Evolutionary conservation across 2,329 filamentous ascomycete genomes (phyloP).

Genomic region (Fusarium staphyleae): DNA sequence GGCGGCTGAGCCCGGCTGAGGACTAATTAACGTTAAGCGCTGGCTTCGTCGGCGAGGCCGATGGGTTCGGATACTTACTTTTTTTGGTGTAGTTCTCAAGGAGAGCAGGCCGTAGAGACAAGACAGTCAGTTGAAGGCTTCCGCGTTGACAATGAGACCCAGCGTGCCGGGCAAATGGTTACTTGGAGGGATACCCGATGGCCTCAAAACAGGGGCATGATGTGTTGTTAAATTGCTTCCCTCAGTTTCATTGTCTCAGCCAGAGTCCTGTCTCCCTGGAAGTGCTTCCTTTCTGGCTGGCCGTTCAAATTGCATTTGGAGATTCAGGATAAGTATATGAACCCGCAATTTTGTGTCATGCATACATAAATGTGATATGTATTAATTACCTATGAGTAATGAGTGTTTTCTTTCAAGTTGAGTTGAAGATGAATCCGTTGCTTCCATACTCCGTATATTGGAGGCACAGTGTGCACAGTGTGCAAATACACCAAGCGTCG

Average conservation of each 20-base stretch:
- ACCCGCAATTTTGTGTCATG: constrained; percentile 10
- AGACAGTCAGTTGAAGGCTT: not conserved
- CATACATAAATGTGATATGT: not conserved
- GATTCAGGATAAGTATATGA: not conserved
- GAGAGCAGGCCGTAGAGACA: not conserved
- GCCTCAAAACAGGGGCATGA: constrained; percentile 1
- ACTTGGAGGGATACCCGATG: not conserved
- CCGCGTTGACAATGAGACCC: constrained; percentile 1
- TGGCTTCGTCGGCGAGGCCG: constrained; percentile 16
- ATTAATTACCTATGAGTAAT: not conserved
- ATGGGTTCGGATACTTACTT: constrained; percentile 22
- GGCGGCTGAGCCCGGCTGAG: constrained; percentile 11
- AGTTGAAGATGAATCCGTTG: no score
- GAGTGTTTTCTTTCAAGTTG: not conserved
- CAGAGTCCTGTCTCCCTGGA: constrained; percentile 16
- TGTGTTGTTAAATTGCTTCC: constrained; percentile 5
- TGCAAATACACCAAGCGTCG: not conserved
- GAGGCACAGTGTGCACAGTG: constrained; percentile 13
- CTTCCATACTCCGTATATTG: no score
- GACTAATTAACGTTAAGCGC: not conserved
- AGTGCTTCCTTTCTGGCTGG: not conserved
- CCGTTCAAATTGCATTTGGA: not conserved
- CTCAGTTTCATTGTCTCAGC: constrained; percentile 16
- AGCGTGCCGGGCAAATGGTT: constrained; percentile 3
- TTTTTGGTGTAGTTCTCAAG: not conserved